Evolutionary conservation across 2,329 filamentous ascomycete genomes (phyloP).

Genomic region (Gnomoniopsis sp.): DNA sequence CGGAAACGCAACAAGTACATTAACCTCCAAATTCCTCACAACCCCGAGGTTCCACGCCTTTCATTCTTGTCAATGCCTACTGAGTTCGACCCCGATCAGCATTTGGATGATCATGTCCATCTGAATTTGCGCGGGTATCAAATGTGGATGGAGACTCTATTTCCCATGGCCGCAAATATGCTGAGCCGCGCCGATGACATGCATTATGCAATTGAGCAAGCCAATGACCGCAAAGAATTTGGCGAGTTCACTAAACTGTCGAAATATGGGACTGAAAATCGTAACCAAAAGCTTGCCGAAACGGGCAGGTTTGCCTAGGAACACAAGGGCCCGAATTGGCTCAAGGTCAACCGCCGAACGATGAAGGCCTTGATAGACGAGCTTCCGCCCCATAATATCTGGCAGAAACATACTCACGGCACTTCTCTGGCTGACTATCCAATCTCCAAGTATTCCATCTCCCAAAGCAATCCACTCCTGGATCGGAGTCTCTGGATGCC

Average conservation of each 20-base stretch:
- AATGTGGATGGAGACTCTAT: conserved; percentile 17
- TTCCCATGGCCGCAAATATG: conserved; percentile 2
- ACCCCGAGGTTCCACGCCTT: background rate
- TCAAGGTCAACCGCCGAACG: background rate
- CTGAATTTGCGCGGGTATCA: conserved; percentile 21
- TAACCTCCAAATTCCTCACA: background rate
- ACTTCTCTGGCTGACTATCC: background rate
- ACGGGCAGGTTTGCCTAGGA: background rate
- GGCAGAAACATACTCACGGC: background rate
- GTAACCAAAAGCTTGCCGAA: background rate
- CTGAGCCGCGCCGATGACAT: background rate
- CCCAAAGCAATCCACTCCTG: background rate
- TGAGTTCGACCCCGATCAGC: background rate
- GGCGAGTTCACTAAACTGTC: background rate
- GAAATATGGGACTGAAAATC: background rate
- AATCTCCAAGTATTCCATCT: background rate
- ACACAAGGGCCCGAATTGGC: background rate
- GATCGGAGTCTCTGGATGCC: background rate
- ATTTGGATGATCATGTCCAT: conserved; percentile 23
- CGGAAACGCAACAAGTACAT: background rate
- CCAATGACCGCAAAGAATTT: background rate
- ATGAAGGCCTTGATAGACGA: background rate
- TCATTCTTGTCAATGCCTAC: conserved; percentile 3
- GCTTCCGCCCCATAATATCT: background rate
- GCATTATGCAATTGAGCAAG: background rate